A percentile compares a stretch with the other conserved stretches of the same genome.
phyloP scores from a whole-genome alignment of 1,139 yeast genomes.

The Torulaspora globosa region DNA sequence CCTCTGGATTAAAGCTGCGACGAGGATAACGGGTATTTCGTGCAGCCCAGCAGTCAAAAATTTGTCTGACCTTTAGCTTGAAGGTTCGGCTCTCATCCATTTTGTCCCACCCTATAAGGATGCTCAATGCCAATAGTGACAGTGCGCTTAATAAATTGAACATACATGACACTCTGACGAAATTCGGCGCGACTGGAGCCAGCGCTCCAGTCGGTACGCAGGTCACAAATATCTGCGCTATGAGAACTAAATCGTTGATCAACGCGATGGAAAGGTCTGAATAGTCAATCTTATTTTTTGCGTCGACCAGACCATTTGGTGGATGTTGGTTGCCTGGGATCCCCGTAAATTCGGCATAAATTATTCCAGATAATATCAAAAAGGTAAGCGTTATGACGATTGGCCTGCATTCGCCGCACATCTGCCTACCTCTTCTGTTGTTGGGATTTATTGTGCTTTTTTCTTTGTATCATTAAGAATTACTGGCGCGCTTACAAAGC shows the following conservation, averaged over 20 bases:
- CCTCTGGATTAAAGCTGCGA: background rate
- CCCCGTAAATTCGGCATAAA: conserved; percentile 3
- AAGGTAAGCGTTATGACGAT: background rate
- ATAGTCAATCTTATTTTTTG: conserved; percentile 9
- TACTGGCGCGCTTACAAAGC: conserved; percentile 6
- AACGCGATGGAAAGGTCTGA: conserved; percentile 12
- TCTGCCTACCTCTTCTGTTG: background rate
- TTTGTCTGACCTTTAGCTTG: conserved; percentile 8
- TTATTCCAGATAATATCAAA: background rate
- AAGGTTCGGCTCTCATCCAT: conserved; percentile 14
- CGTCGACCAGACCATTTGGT: conserved; percentile 6
- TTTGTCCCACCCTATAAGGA: conserved; percentile 15
- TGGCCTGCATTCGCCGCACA: background rate
- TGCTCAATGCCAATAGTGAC: conserved; percentile 13
- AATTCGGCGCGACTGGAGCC: conserved; percentile 13
- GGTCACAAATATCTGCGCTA: conserved; percentile 15
- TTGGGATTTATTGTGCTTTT: background rate
- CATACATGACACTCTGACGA: conserved; percentile 13
- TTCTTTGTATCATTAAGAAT: conserved; percentile 3
- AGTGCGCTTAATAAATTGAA: conserved; percentile 15
- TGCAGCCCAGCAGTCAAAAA: conserved; percentile 14
- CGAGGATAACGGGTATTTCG: conserved; percentile 4
- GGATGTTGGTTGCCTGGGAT: conserved; percentile 1
- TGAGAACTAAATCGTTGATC: conserved; percentile 14
- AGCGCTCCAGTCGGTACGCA: conserved; percentile 14